A percentile compares a stretch with the other conserved stretches of the same genome.
phyloP scores from a whole-genome alignment of 2,329 filamentous ascomycete species.

The Fonsecaea monophora region DNA sequence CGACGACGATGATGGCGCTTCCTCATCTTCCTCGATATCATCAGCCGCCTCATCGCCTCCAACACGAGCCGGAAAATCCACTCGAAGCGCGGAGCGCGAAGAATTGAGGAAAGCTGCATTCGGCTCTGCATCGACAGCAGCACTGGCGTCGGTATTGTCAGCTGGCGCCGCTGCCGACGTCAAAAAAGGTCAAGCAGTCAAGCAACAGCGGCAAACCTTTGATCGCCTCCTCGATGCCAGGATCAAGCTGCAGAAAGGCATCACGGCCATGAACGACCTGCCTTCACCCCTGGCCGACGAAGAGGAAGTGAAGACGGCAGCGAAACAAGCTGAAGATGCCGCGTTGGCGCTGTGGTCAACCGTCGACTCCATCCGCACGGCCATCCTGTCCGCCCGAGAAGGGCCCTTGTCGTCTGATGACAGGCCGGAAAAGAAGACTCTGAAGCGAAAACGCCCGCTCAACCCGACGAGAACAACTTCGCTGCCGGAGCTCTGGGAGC shows the following conservation, averaged over 20 bases:
- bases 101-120: slow-evolving; percentile 70
- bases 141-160: slow-evolving; percentile 67
- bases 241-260: slow-evolving; percentile 89
- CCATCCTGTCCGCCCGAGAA: slow-evolving; percentile 46
- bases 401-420: slow-evolving; percentile 33
- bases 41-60: slow-evolving; percentile 38
- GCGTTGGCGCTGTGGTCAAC: slow-evolving; percentile 85
- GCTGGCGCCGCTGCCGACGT: slow-evolving; percentile 77
- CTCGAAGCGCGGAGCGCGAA: slow-evolving; percentile 52
- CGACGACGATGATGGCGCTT: slow-evolving; percentile 44
- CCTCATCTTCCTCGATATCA: slow-evolving; percentile 40
- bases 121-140: slow-evolving; percentile 68
- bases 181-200: slow-evolving; percentile 84
- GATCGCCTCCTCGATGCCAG: slow-evolving; percentile 87
- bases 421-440: slow-evolving; percentile 47
- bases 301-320: slow-evolving; percentile 52
- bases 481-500: slow-evolving; percentile 73
- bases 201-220: slow-evolving; percentile 82
- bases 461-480: slow-evolving; percentile 59
- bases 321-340: slow-evolving; percentile 83
- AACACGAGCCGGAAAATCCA: slow-evolving; percentile 10
- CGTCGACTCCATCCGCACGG: slow-evolving; percentile 54
- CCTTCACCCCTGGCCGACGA: slow-evolving; percentile 47
- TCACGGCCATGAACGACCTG: slow-evolving; percentile 81
- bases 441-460: slow-evolving; percentile 60